Evolutionary conservation across 768 basidiomycete genomes (phyloP), one percentile per base, ranked within the genome.

Genomic region (Hygrocybe coccinea): DNA sequence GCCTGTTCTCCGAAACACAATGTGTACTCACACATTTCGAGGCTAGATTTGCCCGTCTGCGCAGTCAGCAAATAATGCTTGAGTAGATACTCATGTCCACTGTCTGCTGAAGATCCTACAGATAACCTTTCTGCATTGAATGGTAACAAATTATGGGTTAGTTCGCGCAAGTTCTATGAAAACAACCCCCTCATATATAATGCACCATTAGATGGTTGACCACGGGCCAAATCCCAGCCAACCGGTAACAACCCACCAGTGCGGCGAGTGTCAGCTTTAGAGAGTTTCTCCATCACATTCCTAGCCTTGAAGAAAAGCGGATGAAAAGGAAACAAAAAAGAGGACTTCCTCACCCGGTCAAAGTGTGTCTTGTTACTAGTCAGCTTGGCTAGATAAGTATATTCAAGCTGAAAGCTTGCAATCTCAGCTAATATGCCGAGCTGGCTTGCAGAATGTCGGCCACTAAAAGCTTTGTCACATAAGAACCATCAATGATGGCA

Each of bases 401-500:
- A 89, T 68, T 95, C 94, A 49, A 95, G 66, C 64, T 94, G 91
- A 54, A 88, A 74, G 43, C 82, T 89, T 3, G 83, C 89, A 39
- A 92, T 84, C 68, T 97, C 93, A 0, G 93, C 89, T n/a, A 88
- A 68, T 9, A 76, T 64, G 11, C 76, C 78, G 12, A 75, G 65
- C 50, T 72, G 69, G 2, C 11, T 5, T 22, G 17, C 2, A 21
- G 22, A 19, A 12, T 2, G n/a, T 0, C 67, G 57, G 0, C 77
- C 75, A 3, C 64, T 70, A 41, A 59, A 33, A 9, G 71, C 65
- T 33, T 79, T 77, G 50, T 61, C 54, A 19, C 1, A n/a, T n/a
- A 14, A 9, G n/a, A 22, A 48, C 47, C 35, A 56, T 33, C 6
- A 34, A 34, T 9, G 29, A 5, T 21, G 5, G 21, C 12, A 41